Evolutionary conservation across 257 asterid genomes (phyloP), one percentile per base, ranked within the genome.

Genomic region (Scutellaria minor): DNA sequence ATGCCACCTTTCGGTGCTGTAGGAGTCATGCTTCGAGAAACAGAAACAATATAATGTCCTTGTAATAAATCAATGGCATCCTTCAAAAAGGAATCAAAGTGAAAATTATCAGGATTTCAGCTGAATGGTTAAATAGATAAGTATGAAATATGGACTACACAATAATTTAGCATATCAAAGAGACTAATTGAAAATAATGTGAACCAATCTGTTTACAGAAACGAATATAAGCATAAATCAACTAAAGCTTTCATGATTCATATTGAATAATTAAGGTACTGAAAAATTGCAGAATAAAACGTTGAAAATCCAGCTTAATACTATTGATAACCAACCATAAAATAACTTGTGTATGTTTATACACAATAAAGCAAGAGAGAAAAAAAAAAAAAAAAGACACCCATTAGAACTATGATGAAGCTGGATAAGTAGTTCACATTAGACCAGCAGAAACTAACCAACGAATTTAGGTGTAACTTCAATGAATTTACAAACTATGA

Each of bases 21-120:
- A 64, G 90, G 86, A 56, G 86, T 82, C 80, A 82, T 80, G 78
- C 95, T 90, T 76, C 95, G 90, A 66, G 97, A 81, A 78, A 89
- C 90, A 77, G 97, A 86, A 68, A 86, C 83, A 80, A 91, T 94
- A 56, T 84, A 94, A 67, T 91, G 93, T 72, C 99, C 99, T 84
- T 94, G 99, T 74, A 90, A 65, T 64, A 94, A 77, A 84, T 94
- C 99, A 77, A 84, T 85, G 63, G 97, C 95, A 82, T 94, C 98
- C 99, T 94, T 83, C 79, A 82, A 58, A 54, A 78, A 53, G 13
- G 42, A 65, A 68, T 66, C 77, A 78, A 67, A 20, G 48, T 57
- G 22, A 47, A 37, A 73, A 47, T 64, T 55, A 62, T 71, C 40
- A 78, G 78, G 56, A 63, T 46, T 72, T 57, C 39, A 61, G 57